Conservation (phyloP, 345 rosid species). For the thale cress (Arabidopsis thaliana) region DNA sequence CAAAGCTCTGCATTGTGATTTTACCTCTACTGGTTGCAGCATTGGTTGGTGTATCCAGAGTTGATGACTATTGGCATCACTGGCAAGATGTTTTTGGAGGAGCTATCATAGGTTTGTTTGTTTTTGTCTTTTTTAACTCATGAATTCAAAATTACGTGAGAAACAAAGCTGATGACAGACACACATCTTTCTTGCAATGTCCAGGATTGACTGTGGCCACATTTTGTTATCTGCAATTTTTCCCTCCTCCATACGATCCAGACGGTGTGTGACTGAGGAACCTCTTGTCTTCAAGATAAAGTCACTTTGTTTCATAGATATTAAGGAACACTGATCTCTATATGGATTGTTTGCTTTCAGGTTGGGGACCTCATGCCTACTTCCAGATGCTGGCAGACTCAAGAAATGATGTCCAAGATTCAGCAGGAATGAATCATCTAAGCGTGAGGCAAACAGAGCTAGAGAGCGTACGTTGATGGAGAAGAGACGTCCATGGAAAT, state of each 20-base stretch:
- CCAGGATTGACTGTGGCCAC: constrained; percentile 63
- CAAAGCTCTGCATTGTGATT: constrained; percentile 80
- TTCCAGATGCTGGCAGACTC: constrained; percentile 85
- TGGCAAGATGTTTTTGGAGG: constrained; percentile 98
- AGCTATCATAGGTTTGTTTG: constrained; percentile 65
- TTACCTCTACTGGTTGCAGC: constrained; percentile 80
- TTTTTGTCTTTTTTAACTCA: background rate
- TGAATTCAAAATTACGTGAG: constrained; percentile 1
- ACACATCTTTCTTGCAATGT: constrained; percentile 24
- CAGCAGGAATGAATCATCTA: constrained; percentile 39
- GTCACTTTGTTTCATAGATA: background rate
- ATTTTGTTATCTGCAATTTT: constrained; percentile 84
- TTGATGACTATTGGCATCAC: constrained; percentile 98
- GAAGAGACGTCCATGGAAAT: background rate
- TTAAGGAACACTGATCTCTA: background rate
- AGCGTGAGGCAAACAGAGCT: constrained; percentile 54
- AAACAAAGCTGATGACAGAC: constrained; percentile 6
- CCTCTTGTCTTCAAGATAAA: constrained; percentile 10
- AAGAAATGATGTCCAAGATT: constrained; percentile 47
- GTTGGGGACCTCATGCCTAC: constrained; percentile 98
- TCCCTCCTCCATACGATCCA: constrained; percentile 69
- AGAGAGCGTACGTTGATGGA: constrained; percentile 51
- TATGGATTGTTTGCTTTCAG: constrained; percentile 49
- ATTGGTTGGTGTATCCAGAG: constrained; percentile 81
- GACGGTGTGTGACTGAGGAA: constrained; percentile 54